These are phyloP conservation scores for Astrothelium subdiscretum DNA, from an alignment of 495 filamentous ascomycete genomes.

Conservation along the genomic window DNA sequence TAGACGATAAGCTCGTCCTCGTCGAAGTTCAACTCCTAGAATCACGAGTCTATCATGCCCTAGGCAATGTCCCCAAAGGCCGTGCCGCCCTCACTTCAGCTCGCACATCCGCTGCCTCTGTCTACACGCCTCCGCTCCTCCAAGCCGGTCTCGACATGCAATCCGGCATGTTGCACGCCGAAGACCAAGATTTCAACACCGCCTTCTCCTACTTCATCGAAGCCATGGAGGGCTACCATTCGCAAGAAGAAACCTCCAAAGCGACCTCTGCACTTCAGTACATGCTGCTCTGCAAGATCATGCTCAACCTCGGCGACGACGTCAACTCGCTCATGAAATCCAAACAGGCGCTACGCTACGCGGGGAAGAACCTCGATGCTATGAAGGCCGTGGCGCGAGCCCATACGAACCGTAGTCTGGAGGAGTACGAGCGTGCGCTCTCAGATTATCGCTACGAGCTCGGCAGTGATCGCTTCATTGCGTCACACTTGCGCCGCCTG, in stretches of 20 bases:
- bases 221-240: constrained; percentile 90
- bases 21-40: constrained; percentile 99
- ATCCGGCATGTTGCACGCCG: constrained; percentile 93
- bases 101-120: constrained; percentile 85
- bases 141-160: constrained; percentile 98
- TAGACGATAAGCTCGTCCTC: constrained; percentile 96
- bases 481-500: constrained; percentile 81
- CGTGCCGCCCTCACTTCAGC: constrained; percentile 90
- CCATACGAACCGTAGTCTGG: constrained; percentile 84
- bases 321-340: constrained; percentile 84
- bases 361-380: constrained; percentile 84
- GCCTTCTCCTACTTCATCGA: constrained; percentile 99
- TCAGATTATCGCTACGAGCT: constrained; percentile 82
- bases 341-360: constrained; percentile 93
- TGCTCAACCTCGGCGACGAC: constrained; percentile 94
- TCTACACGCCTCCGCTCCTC: constrained; percentile 90
- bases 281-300: constrained; percentile 99
- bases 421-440: constrained; percentile 91
- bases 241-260: constrained; percentile 72
- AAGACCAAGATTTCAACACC: constrained; percentile 98
- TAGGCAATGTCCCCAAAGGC: constrained; percentile 93
- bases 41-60: constrained; percentile 90
- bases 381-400: constrained; percentile 98
- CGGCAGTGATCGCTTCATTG: constrained; percentile 85
- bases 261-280: constrained; percentile 92